These are phyloP conservation scores for Pseudonitzschia multiseries DNA, from an alignment of 108 stramenopile species.

Conservation along the genomic window DNA sequence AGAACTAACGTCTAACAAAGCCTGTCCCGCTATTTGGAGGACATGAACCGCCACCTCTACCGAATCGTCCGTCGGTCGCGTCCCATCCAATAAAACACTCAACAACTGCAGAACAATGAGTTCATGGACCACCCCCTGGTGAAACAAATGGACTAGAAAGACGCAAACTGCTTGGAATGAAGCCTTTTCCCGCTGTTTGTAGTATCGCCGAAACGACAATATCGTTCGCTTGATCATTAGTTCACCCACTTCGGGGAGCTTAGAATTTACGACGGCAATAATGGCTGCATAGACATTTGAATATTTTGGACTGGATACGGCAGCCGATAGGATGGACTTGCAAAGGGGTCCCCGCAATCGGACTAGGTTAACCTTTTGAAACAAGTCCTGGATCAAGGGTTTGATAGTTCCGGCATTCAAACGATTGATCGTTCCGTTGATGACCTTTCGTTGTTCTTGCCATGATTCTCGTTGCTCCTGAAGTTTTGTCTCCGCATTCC, in stretches of 20 bases:
- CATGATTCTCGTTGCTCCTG: slow-evolving; percentile 78
- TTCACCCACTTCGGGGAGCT: slow-evolving; percentile 97
- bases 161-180: slow-evolving; percentile 80
- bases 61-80: slow-evolving; percentile 91
- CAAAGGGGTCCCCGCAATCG: slow-evolving; percentile 92
- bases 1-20: slow-evolving; percentile 84
- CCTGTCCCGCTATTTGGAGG: slow-evolving; percentile 84
- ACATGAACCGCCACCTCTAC: slow-evolving; percentile 96
- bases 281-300: slow-evolving; percentile 88
- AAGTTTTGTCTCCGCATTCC: background rate
- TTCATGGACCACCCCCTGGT: slow-evolving; percentile 97
- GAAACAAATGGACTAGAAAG: slow-evolving; percentile 96
- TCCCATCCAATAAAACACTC: slow-evolving; percentile 90
- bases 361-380: slow-evolving; percentile 90
- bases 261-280: slow-evolving; percentile 94
- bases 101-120: slow-evolving; percentile 93
- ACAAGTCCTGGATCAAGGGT: slow-evolving; percentile 87
- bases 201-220: slow-evolving; percentile 85
- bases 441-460: slow-evolving; percentile 87
- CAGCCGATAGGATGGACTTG: slow-evolving; percentile 86
- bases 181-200: slow-evolving; percentile 87
- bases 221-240: slow-evolving; percentile 85
- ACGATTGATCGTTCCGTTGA: slow-evolving; percentile 98
- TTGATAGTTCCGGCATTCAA: slow-evolving; percentile 91
- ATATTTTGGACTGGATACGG: slow-evolving; percentile 82